Base-by-base conservation (phyloP, 2,329 filamentous ascomycete species). In the Ophiostoma novo-ulmi region DNA sequence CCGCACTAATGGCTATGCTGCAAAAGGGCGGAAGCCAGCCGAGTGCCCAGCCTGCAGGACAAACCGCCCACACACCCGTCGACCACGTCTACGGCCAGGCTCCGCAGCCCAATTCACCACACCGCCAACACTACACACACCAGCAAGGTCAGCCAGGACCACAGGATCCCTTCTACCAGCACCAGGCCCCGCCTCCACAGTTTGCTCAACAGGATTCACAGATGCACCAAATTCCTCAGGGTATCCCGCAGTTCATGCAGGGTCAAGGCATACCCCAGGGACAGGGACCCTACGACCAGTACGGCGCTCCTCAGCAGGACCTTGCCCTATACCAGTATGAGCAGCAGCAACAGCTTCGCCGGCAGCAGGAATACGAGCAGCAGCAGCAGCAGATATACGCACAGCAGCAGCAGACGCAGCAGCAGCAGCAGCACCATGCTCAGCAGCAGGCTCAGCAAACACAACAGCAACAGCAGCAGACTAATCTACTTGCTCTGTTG, bases 31-130 rank as follows among this genome's bases (percentile, higher is more conserved):
- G 35, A 39, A 67, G 41, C 39, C 52, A 39, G 55, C 7, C 61
- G 5, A 6, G n/a, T 26, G 20, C 66, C 5, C 55, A 61, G 20
- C 20, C 35, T 20, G 36, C 36, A 20, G 52, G 71, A 73, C 52
- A 72, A 78, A 77, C 70, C 76, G 83, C 82, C 61, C 82, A 83
- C 68, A 87, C 85, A 5, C 85, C 87, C 10, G 77, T 86, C 41
- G 86, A 90, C 17, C 85, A 87, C 72, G 81, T 82, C 22, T 79
- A 82, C 68, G 77, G 78, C 5, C 82, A 85, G 36, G 81, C 84
- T 31, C 77, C 83, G 38, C 83, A 85, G 76, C 86, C 52, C 17
- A 81, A 80, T 58, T 86, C 85, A 61, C 87, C 88, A 7, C 87
- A 88, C 67, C 84, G 87, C 76, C 83, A 44, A 4, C 68, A 85